Percentiles rank a stretch among this genome's conserved stretches.
Conservation (phyloP, 164 flowering plant genomes). For the Aristolochia californica region DNA sequence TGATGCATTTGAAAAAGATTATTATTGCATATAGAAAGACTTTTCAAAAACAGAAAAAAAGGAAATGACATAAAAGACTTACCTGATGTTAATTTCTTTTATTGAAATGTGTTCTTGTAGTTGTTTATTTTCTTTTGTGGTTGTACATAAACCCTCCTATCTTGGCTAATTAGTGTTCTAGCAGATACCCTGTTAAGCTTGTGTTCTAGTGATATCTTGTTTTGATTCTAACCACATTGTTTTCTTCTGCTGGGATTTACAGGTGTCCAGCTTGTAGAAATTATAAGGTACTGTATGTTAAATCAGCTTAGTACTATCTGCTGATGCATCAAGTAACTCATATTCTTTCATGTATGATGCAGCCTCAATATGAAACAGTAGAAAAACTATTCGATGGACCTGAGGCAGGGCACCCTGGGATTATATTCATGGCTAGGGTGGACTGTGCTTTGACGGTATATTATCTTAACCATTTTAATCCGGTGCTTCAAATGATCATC, state of each 20-base stretch:
- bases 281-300: slow-evolving; percentile 54
- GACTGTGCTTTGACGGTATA: slow-evolving; percentile 91
- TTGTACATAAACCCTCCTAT: background rate
- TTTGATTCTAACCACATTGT: background rate
- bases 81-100: background rate
- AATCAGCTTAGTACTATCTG: background rate
- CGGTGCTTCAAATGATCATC: background rate
- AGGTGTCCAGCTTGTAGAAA: slow-evolving; percentile 99
- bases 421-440: slow-evolving; percentile 73
- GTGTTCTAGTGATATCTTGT: background rate
- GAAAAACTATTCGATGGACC: slow-evolving; percentile 93
- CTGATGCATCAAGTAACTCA: background rate
- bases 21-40: no score
- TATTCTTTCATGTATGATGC: slow-evolving; percentile 17
- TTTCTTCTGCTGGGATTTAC: slow-evolving; percentile 16
- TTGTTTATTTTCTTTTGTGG: background rate
- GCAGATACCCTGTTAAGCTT: background rate
- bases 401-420: slow-evolving; percentile 80
- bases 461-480: background rate
- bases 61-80: background rate
- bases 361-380: slow-evolving; percentile 97
- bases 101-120: background rate
- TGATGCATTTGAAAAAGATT: no score
- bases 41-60: no score
- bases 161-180: background rate